Conservation (phyloP, 805 yeast species). For the Zygosaccharomyces rouxii region DNA sequence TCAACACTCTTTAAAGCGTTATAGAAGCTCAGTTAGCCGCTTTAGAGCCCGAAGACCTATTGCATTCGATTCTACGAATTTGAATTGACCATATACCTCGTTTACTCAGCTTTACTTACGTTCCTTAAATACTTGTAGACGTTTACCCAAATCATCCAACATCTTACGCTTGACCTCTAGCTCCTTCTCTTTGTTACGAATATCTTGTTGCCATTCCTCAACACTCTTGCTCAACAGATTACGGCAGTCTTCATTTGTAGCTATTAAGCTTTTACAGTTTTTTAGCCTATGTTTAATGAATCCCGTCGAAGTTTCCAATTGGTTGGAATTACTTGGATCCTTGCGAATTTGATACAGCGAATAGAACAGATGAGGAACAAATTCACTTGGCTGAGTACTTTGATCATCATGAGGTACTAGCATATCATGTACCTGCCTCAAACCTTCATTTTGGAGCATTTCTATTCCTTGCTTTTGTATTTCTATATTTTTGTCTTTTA, state of each 20-base stretch:
- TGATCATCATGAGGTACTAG: constrained; percentile 10
- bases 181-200: constrained; percentile 24
- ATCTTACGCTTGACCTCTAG: constrained; percentile 23
- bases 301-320: constrained; percentile 31
- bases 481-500: not conserved
- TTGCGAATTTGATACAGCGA: constrained; percentile 31
- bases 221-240: constrained; percentile 26
- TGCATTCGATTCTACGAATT: not conserved
- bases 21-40: not conserved
- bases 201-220: constrained; percentile 30
- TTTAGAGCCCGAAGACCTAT: not conserved
- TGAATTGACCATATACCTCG: not conserved
- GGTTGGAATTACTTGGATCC: constrained; percentile 32
- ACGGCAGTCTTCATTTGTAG: constrained; percentile 29
- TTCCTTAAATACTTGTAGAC: not conserved
- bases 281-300: constrained; percentile 32
- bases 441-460: constrained; percentile 12
- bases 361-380: constrained; percentile 34
- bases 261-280: constrained; percentile 27
- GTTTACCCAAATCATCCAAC: constrained; percentile 9
- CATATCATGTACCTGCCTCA: constrained; percentile 13
- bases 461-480: not conserved
- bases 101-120: not conserved
- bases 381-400: constrained; percentile 21
- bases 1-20: not conserved